Evolutionary conservation across 768 basidiomycete genomes (phyloP).

Genomic region (Lentinula boryana): DNA sequence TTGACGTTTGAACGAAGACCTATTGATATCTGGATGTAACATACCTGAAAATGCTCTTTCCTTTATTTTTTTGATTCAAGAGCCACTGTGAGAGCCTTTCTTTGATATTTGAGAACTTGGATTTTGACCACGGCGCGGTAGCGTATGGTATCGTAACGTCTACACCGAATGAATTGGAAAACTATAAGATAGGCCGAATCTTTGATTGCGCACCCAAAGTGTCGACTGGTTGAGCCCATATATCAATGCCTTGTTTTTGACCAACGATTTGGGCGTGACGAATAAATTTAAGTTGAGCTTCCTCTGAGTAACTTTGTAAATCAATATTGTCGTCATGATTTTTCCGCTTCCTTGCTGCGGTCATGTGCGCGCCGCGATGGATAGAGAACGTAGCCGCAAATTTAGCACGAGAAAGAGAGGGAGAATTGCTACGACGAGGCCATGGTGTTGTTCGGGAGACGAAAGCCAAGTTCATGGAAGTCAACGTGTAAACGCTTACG

Average conservation of each 20-base stretch:
- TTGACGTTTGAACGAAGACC: background rate
- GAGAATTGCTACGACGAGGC: background rate
- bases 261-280: background rate
- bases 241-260: slow-evolving; percentile 1
- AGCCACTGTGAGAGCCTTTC: background rate
- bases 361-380: background rate
- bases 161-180: background rate
- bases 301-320: background rate
- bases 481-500: background rate
- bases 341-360: background rate
- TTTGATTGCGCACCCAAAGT: background rate
- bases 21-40: background rate
- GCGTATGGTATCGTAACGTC: slow-evolving; percentile 4
- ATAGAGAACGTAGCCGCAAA: too few relatives aligned
- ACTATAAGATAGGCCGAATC: too few relatives aligned
- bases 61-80: background rate
- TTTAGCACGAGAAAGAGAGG: background rate
- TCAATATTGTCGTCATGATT: background rate
- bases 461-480: background rate
- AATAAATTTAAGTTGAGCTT: background rate
- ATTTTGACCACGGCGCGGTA: slow-evolving; percentile 1
- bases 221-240: background rate
- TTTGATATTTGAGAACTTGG: background rate
- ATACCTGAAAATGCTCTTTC: background rate
- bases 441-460: background rate